A percentile compares a stretch with the other conserved stretches of the same genome.
These are phyloP conservation scores for Rhododendron vialii DNA, from an alignment of 148 eudicot genomes.

Conservation along the genomic window DNA sequence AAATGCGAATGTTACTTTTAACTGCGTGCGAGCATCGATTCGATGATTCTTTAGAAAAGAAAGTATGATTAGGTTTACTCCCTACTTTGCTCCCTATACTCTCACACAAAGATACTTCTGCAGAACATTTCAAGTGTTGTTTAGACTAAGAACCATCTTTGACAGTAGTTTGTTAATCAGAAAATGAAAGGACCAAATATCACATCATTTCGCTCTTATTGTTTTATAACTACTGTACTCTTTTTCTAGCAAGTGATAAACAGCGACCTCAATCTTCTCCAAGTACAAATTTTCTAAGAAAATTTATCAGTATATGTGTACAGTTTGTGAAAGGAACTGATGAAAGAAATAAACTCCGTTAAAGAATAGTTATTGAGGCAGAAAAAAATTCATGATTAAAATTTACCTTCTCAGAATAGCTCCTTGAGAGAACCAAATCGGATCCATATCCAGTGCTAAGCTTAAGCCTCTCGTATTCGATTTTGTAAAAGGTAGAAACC, in stretches of 20 bases:
- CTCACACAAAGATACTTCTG: neutral
- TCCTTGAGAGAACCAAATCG: conserved; percentile 12
- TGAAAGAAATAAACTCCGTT: neutral
- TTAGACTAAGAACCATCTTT: neutral
- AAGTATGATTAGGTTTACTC: neutral
- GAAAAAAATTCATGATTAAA: neutral
- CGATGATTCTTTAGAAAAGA: neutral
- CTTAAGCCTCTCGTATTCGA: conserved; percentile 27
- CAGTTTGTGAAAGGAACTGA: neutral
- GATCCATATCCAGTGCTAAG: neutral
- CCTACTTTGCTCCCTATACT: no score
- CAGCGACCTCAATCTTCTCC: neutral
- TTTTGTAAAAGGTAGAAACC: conserved; percentile 28
- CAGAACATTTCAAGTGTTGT: neutral
- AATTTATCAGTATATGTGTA: neutral
- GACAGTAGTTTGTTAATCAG: neutral
- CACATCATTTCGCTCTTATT: neutral
- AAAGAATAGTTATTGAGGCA: neutral
- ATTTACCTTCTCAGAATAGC: conserved; percentile 27
- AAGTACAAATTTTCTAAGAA: neutral
- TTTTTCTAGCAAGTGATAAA: neutral
- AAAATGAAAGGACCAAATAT: neutral
- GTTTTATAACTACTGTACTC: neutral
- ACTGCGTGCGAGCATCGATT: neutral
- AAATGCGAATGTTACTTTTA: neutral